Evolutionary conservation across 768 basidiomycete species (phyloP), one percentile per base, ranked within the genome.

Genomic region (Psilocybe sp.): DNA sequence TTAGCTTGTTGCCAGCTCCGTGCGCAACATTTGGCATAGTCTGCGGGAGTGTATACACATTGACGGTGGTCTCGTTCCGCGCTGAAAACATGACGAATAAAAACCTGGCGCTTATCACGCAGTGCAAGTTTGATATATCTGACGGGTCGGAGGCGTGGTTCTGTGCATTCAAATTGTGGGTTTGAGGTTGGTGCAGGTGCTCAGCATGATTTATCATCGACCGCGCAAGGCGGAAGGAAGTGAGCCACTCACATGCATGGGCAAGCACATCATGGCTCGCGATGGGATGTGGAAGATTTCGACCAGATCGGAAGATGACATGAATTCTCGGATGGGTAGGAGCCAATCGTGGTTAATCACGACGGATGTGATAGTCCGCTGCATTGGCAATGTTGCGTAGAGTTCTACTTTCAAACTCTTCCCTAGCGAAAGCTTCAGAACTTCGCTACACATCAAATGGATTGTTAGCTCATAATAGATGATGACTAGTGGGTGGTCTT

Each of bases 241-340:
- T 20, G 15, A 14, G 35, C 19, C 11, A 55, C 62, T 40, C 51
- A 60, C 62, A 46, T 61, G 60, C 51, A 61, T 55, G 31, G 62
- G 60, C 16, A 58, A 34, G 32, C 48, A 48, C 10, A 58, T 16
- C 31, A 36, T 52, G 6, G 55, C 44, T 20, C 53, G 49, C 32
- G 62, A 55, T 13, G 62, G 62, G 11, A 63, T 59, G 50, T 63
- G 62, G 41, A 56, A 59, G 13, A 63, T 31, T 39, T 63, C 53
- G 51, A 61, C 55, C 20, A 54, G 56, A 34, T 59, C 58, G 44
- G 60, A 51, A 7, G 52, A 44, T 44, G 51, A 54, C 23, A 10
- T 23, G 43, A 58, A 57, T 36, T 63, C 60, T 18, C 57, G 60
- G 45, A 63, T 48, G 9, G 55, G 55, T 19, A 63, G 44, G 41